These are phyloP conservation scores for Nicotiana rustica DNA, from an alignment of 305 asterid species.

Conservation along the genomic window DNA sequence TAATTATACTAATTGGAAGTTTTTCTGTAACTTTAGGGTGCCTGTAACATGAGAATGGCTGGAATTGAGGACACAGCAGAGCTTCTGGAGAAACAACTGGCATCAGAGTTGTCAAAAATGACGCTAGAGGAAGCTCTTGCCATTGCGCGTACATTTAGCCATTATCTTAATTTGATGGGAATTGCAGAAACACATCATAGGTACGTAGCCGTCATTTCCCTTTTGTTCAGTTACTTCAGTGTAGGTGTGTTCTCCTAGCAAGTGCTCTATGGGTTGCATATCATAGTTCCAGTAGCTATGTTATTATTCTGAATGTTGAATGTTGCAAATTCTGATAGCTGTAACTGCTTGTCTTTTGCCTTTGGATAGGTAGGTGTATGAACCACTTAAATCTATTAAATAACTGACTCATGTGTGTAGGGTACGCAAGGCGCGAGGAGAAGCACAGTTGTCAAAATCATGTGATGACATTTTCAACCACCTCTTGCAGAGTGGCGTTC, in stretches of 20 bases:
- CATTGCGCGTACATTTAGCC: slow-evolving; percentile 94
- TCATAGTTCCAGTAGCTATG: not conserved
- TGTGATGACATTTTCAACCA: slow-evolving; percentile 88
- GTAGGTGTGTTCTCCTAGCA: not conserved
- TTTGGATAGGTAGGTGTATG: not conserved
- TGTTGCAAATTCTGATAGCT: not conserved
- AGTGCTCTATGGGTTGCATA: not conserved
- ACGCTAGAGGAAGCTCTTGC: slow-evolving; percentile 89
- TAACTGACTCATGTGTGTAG: slow-evolving; percentile 56
- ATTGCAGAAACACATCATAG: slow-evolving; percentile 98
- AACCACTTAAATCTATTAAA: not conserved
- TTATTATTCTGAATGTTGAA: slow-evolving; percentile 16
- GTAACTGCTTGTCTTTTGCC: not conserved
- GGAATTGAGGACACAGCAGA: slow-evolving; percentile 95
- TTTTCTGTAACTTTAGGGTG: slow-evolving; percentile 62
- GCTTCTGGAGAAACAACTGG: slow-evolving; percentile 90
- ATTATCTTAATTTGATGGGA: slow-evolving; percentile 88
- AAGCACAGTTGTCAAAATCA: slow-evolving; percentile 72
- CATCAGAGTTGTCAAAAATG: slow-evolving; percentile 82
- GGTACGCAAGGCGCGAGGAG: slow-evolving; percentile 72
- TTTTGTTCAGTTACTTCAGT: slow-evolving; percentile 8
- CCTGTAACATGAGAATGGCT: slow-evolving; percentile 86
- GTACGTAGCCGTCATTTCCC: slow-evolving; percentile 43
- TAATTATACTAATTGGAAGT: slow-evolving; percentile 38
- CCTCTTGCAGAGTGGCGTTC: slow-evolving; percentile 83